phyloP scores from a whole-genome alignment of 2,329 filamentous ascomycete species.

The Calcarisporium arbuscula region DNA sequence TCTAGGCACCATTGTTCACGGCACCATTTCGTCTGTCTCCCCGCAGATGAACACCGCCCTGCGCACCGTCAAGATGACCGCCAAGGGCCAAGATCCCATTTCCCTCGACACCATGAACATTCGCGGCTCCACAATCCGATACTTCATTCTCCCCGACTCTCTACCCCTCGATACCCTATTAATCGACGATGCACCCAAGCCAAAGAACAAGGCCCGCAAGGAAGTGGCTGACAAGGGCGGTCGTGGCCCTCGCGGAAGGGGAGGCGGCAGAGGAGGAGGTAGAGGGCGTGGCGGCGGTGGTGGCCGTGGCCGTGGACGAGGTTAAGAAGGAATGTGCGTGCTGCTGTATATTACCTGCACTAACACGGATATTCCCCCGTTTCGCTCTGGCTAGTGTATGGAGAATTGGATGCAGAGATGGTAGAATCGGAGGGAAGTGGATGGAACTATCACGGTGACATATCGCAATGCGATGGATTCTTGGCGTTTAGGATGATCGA shows the following conservation, averaged over 20 bases:
- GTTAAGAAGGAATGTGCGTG: conserved; percentile 16
- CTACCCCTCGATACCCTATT: conserved; percentile 91
- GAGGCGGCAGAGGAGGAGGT: conserved; percentile 46
- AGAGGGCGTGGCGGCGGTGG: conserved; percentile 39
- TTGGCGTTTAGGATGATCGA: conserved; percentile 29
- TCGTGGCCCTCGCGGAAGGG: conserved; percentile 46
- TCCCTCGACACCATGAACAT: conserved; percentile 94
- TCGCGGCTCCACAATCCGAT: conserved; percentile 90
- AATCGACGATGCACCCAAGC: conserved; percentile 94
- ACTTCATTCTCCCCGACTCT: conserved; percentile 93
- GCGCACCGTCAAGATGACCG: conserved; percentile 94
- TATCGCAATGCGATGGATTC: conserved; percentile 23
- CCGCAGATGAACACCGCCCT: conserved; percentile 98
- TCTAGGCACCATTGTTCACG: conserved; percentile 86
- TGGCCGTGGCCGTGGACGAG: conserved; percentile 33
- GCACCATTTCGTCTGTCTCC: conserved; percentile 93
- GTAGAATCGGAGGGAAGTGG: too few relatives aligned
- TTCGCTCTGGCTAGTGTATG: not conserved
- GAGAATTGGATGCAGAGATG: too few relatives aligned
- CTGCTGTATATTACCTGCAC: not conserved
- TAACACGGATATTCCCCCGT: not conserved
- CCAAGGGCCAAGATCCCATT: conserved; percentile 79
- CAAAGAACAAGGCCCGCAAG: conserved; percentile 99
- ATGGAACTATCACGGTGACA: conserved; percentile 16
- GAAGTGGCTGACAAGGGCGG: conserved; percentile 58